Evolutionary conservation across 176 grass and related monocot genomes (phyloP), one percentile per base, ranked within the genome.

Genomic region (Oryza punctata): DNA sequence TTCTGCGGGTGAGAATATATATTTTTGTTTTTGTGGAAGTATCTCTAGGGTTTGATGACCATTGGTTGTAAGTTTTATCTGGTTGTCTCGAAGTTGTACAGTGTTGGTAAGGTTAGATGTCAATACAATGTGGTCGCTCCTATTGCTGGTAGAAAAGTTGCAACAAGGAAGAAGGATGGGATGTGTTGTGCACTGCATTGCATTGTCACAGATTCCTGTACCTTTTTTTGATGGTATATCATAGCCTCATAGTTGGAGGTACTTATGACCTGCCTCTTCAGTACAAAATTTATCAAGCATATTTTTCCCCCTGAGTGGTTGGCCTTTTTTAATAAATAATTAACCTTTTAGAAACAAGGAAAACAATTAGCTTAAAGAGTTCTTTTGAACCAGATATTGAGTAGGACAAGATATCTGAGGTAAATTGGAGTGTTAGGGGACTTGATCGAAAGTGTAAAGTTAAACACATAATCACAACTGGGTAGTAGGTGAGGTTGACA

Each of bases 131-230:
- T n/a, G 49, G 6, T 59, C 71, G 24, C 3, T 26, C 21, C 43
- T 5, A 27, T 50, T 67, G 43, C 41, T 52, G 6, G 60, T 37
- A 83, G 23, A 52, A 12, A 66, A 33, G 44, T 14, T 75, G 27
- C 26, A 24, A 6, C 25, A 65, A 25, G 70, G 70, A 83, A 74
- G 70, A 57, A 24, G 70, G 70, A 74, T 83, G 40, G 70, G 11
- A 7, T 47, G 7, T 32, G 30, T 40, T 46, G 18, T 32, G 35
- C 10, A 52, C 5, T 52, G 13, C 49, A 2, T 63, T 45, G 69
- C 80, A 43, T 69, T 29, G 24, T 73, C 0, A 9, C 25, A 29
- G 24, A 73, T 47, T 7, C 13, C 44, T 5, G 23, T 4, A 49
- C 14, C 12, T n/a, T 3, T 61, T n/a, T 28, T 25, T 6, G 71